Conservation (phyloP, 1,284 basidiomycete species). For the Heimioporus retisporus region DNA sequence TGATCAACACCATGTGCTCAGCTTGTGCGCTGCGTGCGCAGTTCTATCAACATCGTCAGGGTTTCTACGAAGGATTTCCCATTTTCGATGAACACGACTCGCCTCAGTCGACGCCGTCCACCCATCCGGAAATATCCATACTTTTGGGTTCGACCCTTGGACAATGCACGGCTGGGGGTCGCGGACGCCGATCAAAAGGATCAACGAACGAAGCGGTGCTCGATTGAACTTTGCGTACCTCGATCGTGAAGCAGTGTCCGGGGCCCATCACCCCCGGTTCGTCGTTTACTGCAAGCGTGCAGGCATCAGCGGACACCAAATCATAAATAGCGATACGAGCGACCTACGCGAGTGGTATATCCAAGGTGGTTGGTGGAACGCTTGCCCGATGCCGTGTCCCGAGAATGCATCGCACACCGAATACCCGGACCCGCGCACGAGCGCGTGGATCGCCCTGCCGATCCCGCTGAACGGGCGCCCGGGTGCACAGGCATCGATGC, state of each 20-base stretch:
- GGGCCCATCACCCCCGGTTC: slow-evolving; percentile 83
- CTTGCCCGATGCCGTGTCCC: slow-evolving; percentile 90
- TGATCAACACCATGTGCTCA: no score
- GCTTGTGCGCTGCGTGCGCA: no score
- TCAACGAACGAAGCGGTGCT: no score
- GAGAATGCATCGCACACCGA: slow-evolving; percentile 82
- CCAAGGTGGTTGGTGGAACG: slow-evolving; percentile 89
- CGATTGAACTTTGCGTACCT: slow-evolving; percentile 55
- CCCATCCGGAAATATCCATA: slow-evolving; percentile 88
- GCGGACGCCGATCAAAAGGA: no score
- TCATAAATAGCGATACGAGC: no score
- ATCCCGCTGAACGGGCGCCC: slow-evolving; percentile 80
- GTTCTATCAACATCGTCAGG: no score
- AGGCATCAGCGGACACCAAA: slow-evolving; percentile 36
- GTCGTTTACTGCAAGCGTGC: slow-evolving; percentile 75
- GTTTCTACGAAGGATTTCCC: no score
- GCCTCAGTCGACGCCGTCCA: slow-evolving; percentile 91
- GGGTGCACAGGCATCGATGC: no score
- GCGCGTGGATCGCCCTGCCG: slow-evolving; percentile 78
- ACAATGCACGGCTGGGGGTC: slow-evolving; percentile 74
- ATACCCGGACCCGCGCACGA: slow-evolving; percentile 56
- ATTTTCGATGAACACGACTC: slow-evolving; percentile 28
- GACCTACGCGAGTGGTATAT: slow-evolving; percentile 77
- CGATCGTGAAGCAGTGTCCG: slow-evolving; percentile 92
- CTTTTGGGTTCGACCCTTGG: slow-evolving; percentile 73